These are phyloP conservation scores for Epicoccum sorghinum DNA, from an alignment of 2,329 filamentous ascomycete genomes.

Conservation along the genomic window DNA sequence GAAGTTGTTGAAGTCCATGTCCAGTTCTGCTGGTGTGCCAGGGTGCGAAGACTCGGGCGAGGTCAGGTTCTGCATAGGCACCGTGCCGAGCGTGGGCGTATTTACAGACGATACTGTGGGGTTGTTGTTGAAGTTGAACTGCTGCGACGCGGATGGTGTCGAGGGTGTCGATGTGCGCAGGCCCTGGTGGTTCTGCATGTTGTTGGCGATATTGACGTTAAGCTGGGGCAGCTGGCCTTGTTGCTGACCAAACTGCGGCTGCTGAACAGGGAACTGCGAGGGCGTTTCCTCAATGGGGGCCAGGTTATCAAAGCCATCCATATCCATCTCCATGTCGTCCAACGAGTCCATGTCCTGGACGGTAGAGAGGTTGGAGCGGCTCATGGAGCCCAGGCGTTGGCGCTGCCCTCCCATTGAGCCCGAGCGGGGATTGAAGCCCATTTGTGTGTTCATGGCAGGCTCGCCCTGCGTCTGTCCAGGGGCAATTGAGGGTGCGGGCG, in stretches of 20 bases:
- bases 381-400: slow-evolving; percentile 50
- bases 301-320: slow-evolving; percentile 80
- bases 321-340: slow-evolving; percentile 95
- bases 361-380: slow-evolving; percentile 49
- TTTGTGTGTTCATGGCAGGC: slow-evolving; percentile 44
- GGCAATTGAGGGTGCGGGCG: slow-evolving; percentile 45
- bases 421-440: slow-evolving; percentile 48
- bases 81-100: slow-evolving; percentile 85
- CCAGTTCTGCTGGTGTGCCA: slow-evolving; percentile 74
- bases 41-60: slow-evolving; percentile 72
- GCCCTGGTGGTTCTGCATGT: slow-evolving; percentile 71
- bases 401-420: slow-evolving; percentile 46
- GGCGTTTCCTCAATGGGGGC: slow-evolving; percentile 71
- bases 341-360: slow-evolving; percentile 76
- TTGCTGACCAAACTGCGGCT: slow-evolving; percentile 61
- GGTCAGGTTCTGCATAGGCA: slow-evolving; percentile 66
- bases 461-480: slow-evolving; percentile 53
- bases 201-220: slow-evolving; percentile 79
- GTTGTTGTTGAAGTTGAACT: slow-evolving; percentile 84
- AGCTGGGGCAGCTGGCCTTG: slow-evolving; percentile 70
- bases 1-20: slow-evolving; percentile 67
- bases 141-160: slow-evolving; percentile 73
- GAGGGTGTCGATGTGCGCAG: slow-evolving; percentile 84
- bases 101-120: slow-evolving; percentile 97
- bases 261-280: slow-evolving; percentile 63